Base-by-base conservation (phyloP, 345 rosid genomes). In the Tarenaya hassleriana region DNA sequence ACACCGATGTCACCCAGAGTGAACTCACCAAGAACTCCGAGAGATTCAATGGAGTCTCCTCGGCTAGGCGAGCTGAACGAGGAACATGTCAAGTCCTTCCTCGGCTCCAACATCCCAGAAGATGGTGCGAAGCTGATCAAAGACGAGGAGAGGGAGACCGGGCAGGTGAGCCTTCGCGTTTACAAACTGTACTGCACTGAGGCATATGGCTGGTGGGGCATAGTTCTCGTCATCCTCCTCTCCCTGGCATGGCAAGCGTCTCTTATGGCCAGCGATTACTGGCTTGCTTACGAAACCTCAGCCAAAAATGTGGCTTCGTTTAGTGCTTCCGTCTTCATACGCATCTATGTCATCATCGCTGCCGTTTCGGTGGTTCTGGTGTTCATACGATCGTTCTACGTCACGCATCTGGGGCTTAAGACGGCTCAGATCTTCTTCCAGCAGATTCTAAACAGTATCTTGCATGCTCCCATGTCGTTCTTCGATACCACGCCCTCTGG, bases 381-480 rank as follows among this genome's bases (percentile, higher is more conserved):
- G 46, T 6, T 50, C 17, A 5, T 79, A 19, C 81, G 96, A 46
- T 55, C 95, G 16, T 44, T 71, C 46, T 79, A 70, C 48, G 64
- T 79, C 44, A 77, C 90, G 0, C 32, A 68, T 35, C 56, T 87
- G 75, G 96, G 96, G 33, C 90, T 91, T 49, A 79, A 77, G 73
- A 87, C 98, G 0, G 77, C 94, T 16, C 95, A 87, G 55, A 84
- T 68, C 3, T 83, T 82, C 69, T 87, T 91, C 47, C 41, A 55
- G 9, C 86, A 78, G 59, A 87, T 91, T 48, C 94, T 91, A 67
- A 61, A 55, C 34, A 87, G 98, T 58, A 75, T 87, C 76, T 62
- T 91, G 77, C 96, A 82, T 7, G 96, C 98, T 9, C 98, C 98
- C n/a, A 87, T 91, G 86, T 87, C 96, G 1, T 91, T 91, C 67